Percentiles rank a stretch among this genome's conserved stretches.
Evolutionary conservation across 1,139 yeast species (phyloP).

Genomic region (Meyerozyma carpophila): DNA sequence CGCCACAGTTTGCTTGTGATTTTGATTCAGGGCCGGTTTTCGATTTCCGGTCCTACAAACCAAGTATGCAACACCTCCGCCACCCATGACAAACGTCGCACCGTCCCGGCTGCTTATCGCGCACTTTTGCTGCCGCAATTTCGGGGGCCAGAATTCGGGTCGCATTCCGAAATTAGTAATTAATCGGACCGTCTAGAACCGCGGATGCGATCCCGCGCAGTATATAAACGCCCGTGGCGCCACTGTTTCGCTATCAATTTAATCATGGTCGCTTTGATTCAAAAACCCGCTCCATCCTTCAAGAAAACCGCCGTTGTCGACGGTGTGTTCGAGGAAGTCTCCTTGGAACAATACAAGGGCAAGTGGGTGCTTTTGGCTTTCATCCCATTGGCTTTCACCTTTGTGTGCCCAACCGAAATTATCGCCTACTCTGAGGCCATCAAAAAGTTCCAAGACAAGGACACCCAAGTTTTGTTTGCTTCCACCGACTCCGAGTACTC

Average conservation of each 20-base stretch:
- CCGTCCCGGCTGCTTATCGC: too few species aligned
- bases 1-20: not conserved
- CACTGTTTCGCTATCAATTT: not conserved
- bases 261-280: slow-evolving; percentile 77
- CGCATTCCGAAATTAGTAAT: slow-evolving; percentile 2
- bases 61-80: too few species aligned
- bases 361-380: slow-evolving; percentile 96
- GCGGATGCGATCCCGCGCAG: not conserved
- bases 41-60: not conserved
- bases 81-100: too few species aligned
- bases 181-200: slow-evolving; percentile 1
- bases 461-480: slow-evolving; percentile 86
- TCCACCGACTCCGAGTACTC: slow-evolving; percentile 98
- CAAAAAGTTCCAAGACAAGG: slow-evolving; percentile 82
- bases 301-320: slow-evolving; percentile 94
- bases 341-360: slow-evolving; percentile 93
- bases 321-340: slow-evolving; percentile 91
- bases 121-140: not conserved
- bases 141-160: not conserved
- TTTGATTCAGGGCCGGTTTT: not conserved
- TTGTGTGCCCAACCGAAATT: slow-evolving; percentile 98
- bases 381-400: slow-evolving; percentile 98
- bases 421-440: slow-evolving; percentile 96
- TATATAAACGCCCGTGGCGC: not conserved
- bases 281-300: slow-evolving; percentile 94